Conservation (phyloP, 2,329 filamentous ascomycete genomes). For the Curvularia lunata region DNA sequence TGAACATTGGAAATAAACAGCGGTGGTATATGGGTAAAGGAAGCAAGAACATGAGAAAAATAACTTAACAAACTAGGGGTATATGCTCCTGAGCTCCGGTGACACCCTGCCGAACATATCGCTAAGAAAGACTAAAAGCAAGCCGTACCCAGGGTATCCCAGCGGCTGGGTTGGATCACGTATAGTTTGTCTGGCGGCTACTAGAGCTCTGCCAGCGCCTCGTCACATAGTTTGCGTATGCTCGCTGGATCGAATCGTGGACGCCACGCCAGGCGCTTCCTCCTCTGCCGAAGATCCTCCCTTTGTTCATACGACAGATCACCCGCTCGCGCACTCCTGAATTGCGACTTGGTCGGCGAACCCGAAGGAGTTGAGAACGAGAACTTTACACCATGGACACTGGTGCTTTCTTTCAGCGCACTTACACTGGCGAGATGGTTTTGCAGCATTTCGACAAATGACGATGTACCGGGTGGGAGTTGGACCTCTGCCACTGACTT, state of each 20-base stretch:
- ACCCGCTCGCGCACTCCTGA: constrained; percentile 4
- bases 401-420: constrained; percentile 27
- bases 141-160: background rate
- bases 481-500: constrained; percentile 3
- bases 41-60: background rate
- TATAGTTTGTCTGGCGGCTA: background rate
- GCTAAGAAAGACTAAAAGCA: background rate
- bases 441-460: constrained; percentile 38
- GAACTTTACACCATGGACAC: constrained; percentile 20
- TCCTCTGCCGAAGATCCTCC: constrained; percentile 22
- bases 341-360: constrained; percentile 23
- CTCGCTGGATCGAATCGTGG: constrained; percentile 40
- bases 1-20: background rate
- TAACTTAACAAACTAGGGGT: background rate
- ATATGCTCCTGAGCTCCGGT: constrained; percentile 2
- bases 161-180: background rate
- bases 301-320: constrained; percentile 17
- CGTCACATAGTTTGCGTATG: constrained; percentile 34
- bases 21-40: background rate
- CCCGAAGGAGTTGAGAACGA: constrained; percentile 21
- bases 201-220: constrained; percentile 39
- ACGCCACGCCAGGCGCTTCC: constrained; percentile 31
- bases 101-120: constrained; percentile 5
- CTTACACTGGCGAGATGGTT: constrained; percentile 37
- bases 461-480: constrained; percentile 34